These are phyloP conservation scores for Metarhizium brunneum DNA, from an alignment of 2,329 filamentous ascomycete species.

Conservation along the genomic window DNA sequence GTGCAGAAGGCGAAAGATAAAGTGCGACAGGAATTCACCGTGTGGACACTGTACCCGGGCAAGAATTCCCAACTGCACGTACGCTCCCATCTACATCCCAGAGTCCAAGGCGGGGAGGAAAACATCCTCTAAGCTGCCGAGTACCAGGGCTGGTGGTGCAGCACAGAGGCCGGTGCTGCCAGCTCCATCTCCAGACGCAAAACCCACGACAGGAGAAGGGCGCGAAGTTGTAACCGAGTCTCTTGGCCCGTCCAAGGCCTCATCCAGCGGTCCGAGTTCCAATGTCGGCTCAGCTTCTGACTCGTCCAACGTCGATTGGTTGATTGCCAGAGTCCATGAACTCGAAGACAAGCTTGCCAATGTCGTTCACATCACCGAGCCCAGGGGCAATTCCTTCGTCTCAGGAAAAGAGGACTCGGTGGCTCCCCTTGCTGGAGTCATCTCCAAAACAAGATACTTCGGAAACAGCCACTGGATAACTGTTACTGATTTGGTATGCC, in stretches of 20 bases:
- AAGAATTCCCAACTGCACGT: slow-evolving; percentile 45
- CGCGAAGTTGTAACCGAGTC: background rate
- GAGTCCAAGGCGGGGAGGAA: slow-evolving; percentile 14
- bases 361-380: slow-evolving; percentile 14
- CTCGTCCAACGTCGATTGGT: slow-evolving; percentile 19
- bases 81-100: slow-evolving; percentile 28
- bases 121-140: background rate
- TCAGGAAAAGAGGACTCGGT: slow-evolving; percentile 3
- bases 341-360: slow-evolving; percentile 33
- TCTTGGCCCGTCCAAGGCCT: slow-evolving; percentile 6
- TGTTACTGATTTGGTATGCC: slow-evolving; percentile 29
- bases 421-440: slow-evolving; percentile 20
- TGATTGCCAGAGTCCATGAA: slow-evolving; percentile 29
- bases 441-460: slow-evolving; percentile 36
- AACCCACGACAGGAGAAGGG: background rate
- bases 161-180: background rate
- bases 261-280: slow-evolving; percentile 16
- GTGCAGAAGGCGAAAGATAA: slow-evolving; percentile 52
- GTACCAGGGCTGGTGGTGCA: background rate
- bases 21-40: slow-evolving; percentile 49
- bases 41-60: slow-evolving; percentile 52
- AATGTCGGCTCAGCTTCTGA: slow-evolving; percentile 17
- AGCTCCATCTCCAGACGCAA: background rate
- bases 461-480: slow-evolving; percentile 44
- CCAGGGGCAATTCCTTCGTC: slow-evolving; percentile 6